Evolutionary conservation across 306 rosid genomes (phyloP).

Genomic region (Prunus persica): DNA sequence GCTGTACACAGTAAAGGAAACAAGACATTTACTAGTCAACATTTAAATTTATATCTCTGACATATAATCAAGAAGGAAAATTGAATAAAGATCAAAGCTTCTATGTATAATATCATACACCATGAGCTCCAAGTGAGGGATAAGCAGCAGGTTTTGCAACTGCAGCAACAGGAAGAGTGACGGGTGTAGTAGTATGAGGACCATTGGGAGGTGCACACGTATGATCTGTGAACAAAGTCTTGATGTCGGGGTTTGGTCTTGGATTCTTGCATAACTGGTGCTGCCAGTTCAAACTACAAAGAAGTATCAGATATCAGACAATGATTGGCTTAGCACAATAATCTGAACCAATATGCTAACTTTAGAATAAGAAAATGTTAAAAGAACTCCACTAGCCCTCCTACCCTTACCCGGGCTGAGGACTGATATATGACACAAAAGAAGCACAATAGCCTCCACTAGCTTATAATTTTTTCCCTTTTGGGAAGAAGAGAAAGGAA

Average conservation of each 20-base stretch:
- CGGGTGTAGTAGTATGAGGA: constrained; percentile 66
- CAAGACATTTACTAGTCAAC: constrained; percentile 18
- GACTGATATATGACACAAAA: neutral
- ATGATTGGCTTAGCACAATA: constrained; percentile 9
- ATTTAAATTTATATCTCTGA: constrained; percentile 8
- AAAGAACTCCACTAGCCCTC: neutral
- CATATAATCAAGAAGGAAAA: neutral
- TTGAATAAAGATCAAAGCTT: constrained; percentile 13
- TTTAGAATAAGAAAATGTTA: neutral
- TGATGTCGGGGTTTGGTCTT: constrained; percentile 72
- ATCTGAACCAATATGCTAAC: neutral
- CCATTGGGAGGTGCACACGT: constrained; percentile 67
- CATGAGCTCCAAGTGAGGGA: constrained; percentile 68
- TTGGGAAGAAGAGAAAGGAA: neutral
- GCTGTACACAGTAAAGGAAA: constrained; percentile 44
- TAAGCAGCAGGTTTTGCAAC: constrained; percentile 77
- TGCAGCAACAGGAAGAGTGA: constrained; percentile 73
- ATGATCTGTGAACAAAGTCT: constrained; percentile 80
- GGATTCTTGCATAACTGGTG: constrained; percentile 88
- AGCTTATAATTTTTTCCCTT: neutral
- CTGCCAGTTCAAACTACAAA: constrained; percentile 90
- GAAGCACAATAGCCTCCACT: neutral
- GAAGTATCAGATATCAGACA: constrained; percentile 20
- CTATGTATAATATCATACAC: constrained; percentile 57
- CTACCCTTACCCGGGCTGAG: neutral